Percentiles rank a stretch among this genome's conserved stretches.
phyloP scores from a whole-genome alignment of 371 early-diverging fungal species.

The Actinomortierella ambigua region DNA sequence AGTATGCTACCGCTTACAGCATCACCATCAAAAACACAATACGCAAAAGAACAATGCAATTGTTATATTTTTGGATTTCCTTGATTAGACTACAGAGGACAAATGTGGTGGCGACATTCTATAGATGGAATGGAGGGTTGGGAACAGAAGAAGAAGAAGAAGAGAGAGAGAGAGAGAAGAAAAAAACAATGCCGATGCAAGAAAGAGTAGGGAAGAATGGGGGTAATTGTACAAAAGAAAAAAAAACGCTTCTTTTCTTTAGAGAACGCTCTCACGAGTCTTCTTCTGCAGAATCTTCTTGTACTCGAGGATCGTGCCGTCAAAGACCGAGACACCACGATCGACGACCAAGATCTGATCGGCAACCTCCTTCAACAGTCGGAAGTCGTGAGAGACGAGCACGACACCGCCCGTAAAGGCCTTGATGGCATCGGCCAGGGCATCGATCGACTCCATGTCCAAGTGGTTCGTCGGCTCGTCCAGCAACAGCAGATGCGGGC shows the following conservation, averaged over 20 bases:
- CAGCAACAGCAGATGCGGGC: constrained; percentile 94
- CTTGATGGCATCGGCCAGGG: constrained; percentile 96
- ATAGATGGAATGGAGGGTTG: neutral
- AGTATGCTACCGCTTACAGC: too few species aligned
- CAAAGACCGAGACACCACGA: constrained; percentile 81
- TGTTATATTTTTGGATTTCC: neutral
- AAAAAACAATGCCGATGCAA: neutral
- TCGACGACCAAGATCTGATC: constrained; percentile 95
- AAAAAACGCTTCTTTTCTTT: constrained; percentile 2
- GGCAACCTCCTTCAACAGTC: constrained; percentile 95
- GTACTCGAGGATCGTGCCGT: constrained; percentile 71
- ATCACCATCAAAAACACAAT: too few species aligned
- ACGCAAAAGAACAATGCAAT: neutral
- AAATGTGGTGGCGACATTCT: neutral
- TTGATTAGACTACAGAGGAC: neutral
- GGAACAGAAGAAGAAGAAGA: too few species aligned
- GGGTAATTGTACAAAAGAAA: neutral
- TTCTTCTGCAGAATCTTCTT: constrained; percentile 74
- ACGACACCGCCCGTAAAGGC: constrained; percentile 96
- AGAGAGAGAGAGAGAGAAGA: neutral
- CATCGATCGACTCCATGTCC: constrained; percentile 97
- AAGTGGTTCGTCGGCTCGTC: constrained; percentile 98
- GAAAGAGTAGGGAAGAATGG: constrained; percentile 2
- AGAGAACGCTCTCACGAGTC: constrained; percentile 23
- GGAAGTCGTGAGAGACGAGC: constrained; percentile 99